Evolutionary conservation across 1,139 yeast species (phyloP).

Genomic region (Candida sanyaensis): DNA sequence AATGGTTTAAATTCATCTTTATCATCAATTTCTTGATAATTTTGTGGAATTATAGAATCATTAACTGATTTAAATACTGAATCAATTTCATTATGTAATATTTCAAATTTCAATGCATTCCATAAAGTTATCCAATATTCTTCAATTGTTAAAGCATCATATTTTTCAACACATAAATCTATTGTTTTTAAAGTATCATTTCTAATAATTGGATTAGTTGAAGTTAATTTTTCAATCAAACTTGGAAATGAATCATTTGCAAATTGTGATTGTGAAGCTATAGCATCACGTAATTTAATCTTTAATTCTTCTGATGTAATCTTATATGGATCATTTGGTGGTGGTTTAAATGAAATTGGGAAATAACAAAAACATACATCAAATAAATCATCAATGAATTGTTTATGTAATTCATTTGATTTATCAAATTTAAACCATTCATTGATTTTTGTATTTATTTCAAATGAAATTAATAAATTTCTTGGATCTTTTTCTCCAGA

Average conservation of each 20-base stretch:
- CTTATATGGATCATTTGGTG: conserved; percentile 86
- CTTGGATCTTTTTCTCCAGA: conserved; percentile 94
- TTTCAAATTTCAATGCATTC: conserved; percentile 87
- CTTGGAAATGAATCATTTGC: conserved; percentile 78
- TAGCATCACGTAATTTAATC: conserved; percentile 53
- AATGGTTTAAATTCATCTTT: conserved; percentile 42
- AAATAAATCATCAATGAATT: conserved; percentile 56
- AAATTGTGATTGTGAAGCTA: conserved; percentile 64
- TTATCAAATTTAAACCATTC: conserved; percentile 31
- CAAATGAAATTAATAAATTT: conserved; percentile 73
- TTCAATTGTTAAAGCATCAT: conserved; percentile 47
- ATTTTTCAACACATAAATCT: conserved; percentile 53
- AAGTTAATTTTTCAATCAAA: conserved; percentile 79
- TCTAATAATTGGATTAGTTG: conserved; percentile 78
- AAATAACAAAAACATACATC: conserved; percentile 93
- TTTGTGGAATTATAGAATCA: conserved; percentile 29
- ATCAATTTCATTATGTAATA: conserved; percentile 65
- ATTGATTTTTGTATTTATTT: conserved; percentile 54
- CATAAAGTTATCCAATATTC: conserved; percentile 74
- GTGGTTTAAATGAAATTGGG: conserved; percentile 95
- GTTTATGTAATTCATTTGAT: conserved; percentile 39
- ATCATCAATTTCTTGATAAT: conserved; percentile 34
- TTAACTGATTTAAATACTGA: conserved; percentile 32
- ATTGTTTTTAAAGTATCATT: conserved; percentile 73
- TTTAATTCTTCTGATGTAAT: conserved; percentile 77